Base-by-base conservation (phyloP, 1,139 yeast genomes). In the Hyphopichia fennica region DNA sequence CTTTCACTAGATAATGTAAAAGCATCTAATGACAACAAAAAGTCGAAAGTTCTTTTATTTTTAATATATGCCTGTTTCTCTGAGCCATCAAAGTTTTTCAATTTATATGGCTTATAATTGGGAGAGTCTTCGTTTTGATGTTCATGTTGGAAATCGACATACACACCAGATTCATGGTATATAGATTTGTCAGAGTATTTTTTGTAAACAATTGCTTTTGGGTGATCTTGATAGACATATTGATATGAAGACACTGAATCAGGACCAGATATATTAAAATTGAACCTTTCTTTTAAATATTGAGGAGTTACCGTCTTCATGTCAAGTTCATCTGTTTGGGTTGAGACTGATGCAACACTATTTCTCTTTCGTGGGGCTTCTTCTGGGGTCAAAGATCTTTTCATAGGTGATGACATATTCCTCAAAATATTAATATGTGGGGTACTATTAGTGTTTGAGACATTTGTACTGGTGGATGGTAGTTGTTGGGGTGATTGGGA, bases 141-240 rank as follows among this genome's bases (percentile, higher is more conserved):
- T 10, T 44, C 45, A n/a, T 41, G 38, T 16, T 42, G 44, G 16
- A 50, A 41, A 18, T 53, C 55, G 25, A 62, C 55, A 35, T 54
- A 58, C 3, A 62, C 62, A 1, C 68, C 69, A 1, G 64, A 55
- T 33, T 61, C 65, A 43, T 61, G 66, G 57, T 62, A 63, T 23
- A 54, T 51, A 14, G 55, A 45, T 25, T 50, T 51, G 38, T 59
- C 65, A 13, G 53, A 50, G n/a, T 52, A 43, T 16, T 54, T 51
- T 23, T 47, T 50, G 30, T 56, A 50, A 10, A 62, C 57, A 15
- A 63, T 50, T 7, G 61, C 64, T 43, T 53, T 54, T 6, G 69
- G 69, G 41, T 63, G 67, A 13, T 58, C 60, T 43, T 58, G 63
- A 48, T 48, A 52, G 15, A 64, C 47, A 39, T 58, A 57, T 37